Evolutionary conservation across 73 alveolate species (phyloP).

Genomic region (Tetrahymena borealis): DNA sequence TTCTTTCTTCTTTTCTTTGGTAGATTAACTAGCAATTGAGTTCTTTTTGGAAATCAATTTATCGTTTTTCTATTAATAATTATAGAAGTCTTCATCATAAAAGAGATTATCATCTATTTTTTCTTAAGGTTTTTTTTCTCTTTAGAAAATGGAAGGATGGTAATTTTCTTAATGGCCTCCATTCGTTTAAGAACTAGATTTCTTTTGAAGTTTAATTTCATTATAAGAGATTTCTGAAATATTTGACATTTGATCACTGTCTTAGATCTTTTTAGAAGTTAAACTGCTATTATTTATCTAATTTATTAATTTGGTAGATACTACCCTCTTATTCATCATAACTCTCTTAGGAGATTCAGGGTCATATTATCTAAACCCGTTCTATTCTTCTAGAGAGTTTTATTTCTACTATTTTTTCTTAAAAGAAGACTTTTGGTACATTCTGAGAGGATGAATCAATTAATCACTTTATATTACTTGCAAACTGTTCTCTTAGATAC

Average conservation of each 20-base stretch:
- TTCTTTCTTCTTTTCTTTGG: background rate
- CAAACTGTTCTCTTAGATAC: background rate
- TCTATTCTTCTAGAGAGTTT: background rate
- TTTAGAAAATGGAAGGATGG: no score
- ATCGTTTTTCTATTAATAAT: background rate
- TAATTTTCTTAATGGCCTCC: no score
- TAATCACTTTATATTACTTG: background rate
- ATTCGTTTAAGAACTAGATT: background rate
- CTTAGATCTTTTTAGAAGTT: background rate
- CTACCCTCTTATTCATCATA: background rate
- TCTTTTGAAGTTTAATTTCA: background rate
- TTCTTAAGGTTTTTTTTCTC: no score
- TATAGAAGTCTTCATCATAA: background rate
- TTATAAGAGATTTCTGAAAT: background rate
- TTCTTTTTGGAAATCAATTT: background rate
- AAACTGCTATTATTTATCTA: background rate
- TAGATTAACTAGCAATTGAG: background rate
- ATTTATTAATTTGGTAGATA: background rate
- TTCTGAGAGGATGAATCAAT: background rate
- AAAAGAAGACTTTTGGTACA: background rate
- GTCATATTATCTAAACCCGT: background rate
- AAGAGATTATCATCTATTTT: background rate
- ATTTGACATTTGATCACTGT: background rate
- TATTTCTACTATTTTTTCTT: background rate
- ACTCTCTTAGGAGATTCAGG: background rate